These are phyloP conservation scores for Aspergillus felis DNA, from an alignment of 2,329 filamentous ascomycete genomes.

Conservation along the genomic window DNA sequence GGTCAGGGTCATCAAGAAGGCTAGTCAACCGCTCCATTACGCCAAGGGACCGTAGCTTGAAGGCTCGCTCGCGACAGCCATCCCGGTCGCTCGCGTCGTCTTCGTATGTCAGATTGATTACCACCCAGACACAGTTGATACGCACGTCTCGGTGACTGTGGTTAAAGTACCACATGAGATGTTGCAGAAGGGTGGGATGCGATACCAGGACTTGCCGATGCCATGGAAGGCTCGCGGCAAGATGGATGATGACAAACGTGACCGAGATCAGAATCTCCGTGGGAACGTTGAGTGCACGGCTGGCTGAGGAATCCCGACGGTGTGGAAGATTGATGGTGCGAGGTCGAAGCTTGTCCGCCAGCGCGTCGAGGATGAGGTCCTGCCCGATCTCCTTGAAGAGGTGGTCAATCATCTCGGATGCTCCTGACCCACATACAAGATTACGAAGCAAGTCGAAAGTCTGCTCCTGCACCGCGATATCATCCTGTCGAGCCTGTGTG, in stretches of 20 bases:
- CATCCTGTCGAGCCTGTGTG: conserved; percentile 68
- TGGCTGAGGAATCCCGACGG: conserved; percentile 28
- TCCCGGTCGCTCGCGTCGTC: conserved; percentile 68
- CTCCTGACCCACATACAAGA: conserved; percentile 65
- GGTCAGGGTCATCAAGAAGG: conserved; percentile 65
- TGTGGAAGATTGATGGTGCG: conserved; percentile 30
- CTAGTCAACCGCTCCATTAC: conserved; percentile 63
- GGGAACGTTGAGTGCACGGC: conserved; percentile 31
- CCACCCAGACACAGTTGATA: conserved; percentile 73
- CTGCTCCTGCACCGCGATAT: conserved; percentile 85
- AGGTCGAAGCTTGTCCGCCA: conserved; percentile 71
- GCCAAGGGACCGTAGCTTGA: conserved; percentile 67
- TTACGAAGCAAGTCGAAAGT: conserved; percentile 87
- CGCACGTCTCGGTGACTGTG: conserved; percentile 72
- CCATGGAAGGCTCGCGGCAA: conserved; percentile 74
- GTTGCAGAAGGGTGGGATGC: conserved; percentile 70
- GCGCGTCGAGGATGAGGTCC: conserved; percentile 73
- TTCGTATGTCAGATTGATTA: conserved; percentile 80
- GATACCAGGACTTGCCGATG: conserved; percentile 75
- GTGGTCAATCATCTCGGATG: conserved; percentile 74
- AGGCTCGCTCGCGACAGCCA: conserved; percentile 63
- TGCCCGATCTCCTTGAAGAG: conserved; percentile 72
- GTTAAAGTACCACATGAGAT: conserved; percentile 68
- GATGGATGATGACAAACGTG: conserved; percentile 78
- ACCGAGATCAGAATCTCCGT: conserved; percentile 71